These are phyloP conservation scores for Suillus discolor DNA, from an alignment of 768 basidiomycete genomes.

Conservation along the genomic window DNA sequence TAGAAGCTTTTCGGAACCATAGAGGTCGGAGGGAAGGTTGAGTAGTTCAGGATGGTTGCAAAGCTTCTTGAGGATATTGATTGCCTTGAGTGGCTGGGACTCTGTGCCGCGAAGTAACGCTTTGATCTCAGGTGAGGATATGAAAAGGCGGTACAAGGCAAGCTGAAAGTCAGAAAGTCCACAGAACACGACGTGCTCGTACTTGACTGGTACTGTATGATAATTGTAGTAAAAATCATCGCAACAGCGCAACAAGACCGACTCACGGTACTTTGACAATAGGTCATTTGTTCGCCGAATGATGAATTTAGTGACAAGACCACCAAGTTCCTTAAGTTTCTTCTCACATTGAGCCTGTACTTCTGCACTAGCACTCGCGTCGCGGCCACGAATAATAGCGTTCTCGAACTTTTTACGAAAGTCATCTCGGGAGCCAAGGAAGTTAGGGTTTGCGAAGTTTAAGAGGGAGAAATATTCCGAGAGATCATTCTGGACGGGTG, in stretches of 20 bases:
- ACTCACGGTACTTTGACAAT: constrained; percentile 90
- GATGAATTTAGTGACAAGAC: constrained; percentile 89
- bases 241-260: neutral
- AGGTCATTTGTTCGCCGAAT: constrained; percentile 93
- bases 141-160: constrained; percentile 85
- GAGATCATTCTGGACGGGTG: constrained; percentile 93
- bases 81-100: constrained; percentile 95
- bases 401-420: constrained; percentile 97
- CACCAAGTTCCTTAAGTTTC: constrained; percentile 90
- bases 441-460: constrained; percentile 92
- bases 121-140: constrained; percentile 90
- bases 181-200: constrained; percentile 97
- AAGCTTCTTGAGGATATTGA: constrained; percentile 91
- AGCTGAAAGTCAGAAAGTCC: constrained; percentile 82
- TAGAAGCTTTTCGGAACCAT: constrained; percentile 78
- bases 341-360: constrained; percentile 82
- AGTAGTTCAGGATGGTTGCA: constrained; percentile 95
- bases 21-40: constrained; percentile 80
- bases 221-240: constrained; percentile 14
- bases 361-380: constrained; percentile 79
- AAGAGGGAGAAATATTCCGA: constrained; percentile 94
- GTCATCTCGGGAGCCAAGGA: constrained; percentile 83
- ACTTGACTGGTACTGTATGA: constrained; percentile 90
- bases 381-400: constrained; percentile 86
- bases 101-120: constrained; percentile 83